Percentiles rank a stretch among this genome's conserved stretches.
Evolutionary conservation across 352 stramenopile genomes (phyloP).

Genomic region (Phytophthora kernoviae): DNA sequence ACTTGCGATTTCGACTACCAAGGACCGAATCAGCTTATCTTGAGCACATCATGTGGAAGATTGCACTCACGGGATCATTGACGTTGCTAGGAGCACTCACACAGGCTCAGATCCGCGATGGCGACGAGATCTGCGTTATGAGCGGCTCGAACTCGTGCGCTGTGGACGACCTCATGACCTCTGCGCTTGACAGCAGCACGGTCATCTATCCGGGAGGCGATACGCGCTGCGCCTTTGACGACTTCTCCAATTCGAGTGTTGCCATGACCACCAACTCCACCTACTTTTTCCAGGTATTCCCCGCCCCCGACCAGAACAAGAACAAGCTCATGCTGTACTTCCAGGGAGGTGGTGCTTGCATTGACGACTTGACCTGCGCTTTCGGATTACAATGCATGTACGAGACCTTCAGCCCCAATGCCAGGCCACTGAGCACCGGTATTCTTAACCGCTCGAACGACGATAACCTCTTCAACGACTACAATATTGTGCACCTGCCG

Average conservation of each 20-base stretch:
- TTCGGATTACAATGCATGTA: conserved; percentile 69
- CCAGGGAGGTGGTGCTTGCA: conserved; percentile 68
- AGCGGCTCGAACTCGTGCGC: conserved; percentile 50
- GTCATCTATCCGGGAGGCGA: conserved; percentile 63
- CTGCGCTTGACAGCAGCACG: conserved; percentile 47
- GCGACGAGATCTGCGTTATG: conserved; percentile 64
- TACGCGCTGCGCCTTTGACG: conserved; percentile 64
- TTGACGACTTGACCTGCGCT: conserved; percentile 68
- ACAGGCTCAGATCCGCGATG: conserved; percentile 39
- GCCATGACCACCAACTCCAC: conserved; percentile 55
- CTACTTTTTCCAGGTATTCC: conserved; percentile 83
- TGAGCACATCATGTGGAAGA: conserved; percentile 35
- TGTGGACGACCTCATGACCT: conserved; percentile 54
- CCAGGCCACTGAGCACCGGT: conserved; percentile 45
- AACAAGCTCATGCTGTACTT: conserved; percentile 79
- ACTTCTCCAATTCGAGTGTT: conserved; percentile 45
- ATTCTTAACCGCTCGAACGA: conserved; percentile 67
- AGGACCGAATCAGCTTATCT: neutral
- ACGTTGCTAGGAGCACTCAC: conserved; percentile 25
- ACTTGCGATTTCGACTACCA: conserved; percentile 4
- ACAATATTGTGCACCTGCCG: conserved; percentile 74
- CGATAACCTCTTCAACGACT: conserved; percentile 78
- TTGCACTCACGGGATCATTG: conserved; percentile 32
- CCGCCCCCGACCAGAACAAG: conserved; percentile 50
- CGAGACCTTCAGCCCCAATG: conserved; percentile 63